Evolutionary conservation across 257 asterid genomes (phyloP), one percentile per base, ranked within the genome.

Genomic region (Nicotiana benthamiana): DNA sequence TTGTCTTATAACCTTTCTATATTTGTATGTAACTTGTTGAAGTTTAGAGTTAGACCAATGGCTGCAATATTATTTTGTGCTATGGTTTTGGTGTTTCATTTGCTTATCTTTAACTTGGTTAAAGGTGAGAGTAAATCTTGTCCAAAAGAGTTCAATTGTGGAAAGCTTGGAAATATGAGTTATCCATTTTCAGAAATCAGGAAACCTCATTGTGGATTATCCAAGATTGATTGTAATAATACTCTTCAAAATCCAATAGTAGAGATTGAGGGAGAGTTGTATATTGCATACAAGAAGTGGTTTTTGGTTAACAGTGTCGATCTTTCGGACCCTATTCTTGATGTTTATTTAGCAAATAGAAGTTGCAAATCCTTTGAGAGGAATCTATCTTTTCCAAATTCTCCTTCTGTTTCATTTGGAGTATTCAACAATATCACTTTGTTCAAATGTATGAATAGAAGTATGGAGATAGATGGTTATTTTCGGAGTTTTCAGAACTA

Each of bases 381-480:
- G 79, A 74, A 48, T 36, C 51, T 74, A 48, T 74, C 61, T 24
- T 74, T 74, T 9, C 79, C 79, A 1, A 74, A 74, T 3, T 24
- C 79, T 13, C 79, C 79, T 74, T 74, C 79, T 48, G 79, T 74
- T 15, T 13, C 79, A 74, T 74, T 74, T 74, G 79, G 79, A 48
- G 79, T 74, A 1, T 74, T 24, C 61, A 74, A 74, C 43, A 74
- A 74, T 26, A 74, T 74, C 43, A 74, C 61, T 48, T 74, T 74
- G 79, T 15, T 48, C 61, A 74, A 74, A 15, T 74, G 79, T 2
- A 72, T 70, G 77, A 70, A 70, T 43, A 30, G 8, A 3, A 72
- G 76, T 12, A 46, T 4, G 79, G 61, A 48, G 61, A 26, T 48
- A 24, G 43, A 0, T 48, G 43, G 12, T 16, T 74, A 15, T 48